phyloP scores from a whole-genome alignment of 345 rosid genomes.

The Acer campestre region DNA sequence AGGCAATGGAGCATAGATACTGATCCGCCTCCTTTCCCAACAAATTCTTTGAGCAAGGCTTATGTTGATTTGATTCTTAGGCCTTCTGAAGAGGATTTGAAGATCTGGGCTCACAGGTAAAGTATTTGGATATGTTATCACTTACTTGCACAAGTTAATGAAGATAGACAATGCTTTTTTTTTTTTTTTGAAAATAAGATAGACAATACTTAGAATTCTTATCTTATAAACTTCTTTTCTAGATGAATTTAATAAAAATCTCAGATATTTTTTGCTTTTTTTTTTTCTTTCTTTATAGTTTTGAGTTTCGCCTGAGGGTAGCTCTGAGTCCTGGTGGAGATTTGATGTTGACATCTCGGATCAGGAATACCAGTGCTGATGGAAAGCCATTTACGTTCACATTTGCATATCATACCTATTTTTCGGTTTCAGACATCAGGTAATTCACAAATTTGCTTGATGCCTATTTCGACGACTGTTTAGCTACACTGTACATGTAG shows the following conservation, averaged over 20 bases:
- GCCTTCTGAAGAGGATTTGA: conserved; percentile 81
- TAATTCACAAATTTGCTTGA: conserved; percentile 26
- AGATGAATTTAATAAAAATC: background rate
- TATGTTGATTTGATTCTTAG: conserved; percentile 74
- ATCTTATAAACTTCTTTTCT: background rate
- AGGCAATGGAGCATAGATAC: conserved; percentile 78
- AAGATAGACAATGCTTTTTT: background rate
- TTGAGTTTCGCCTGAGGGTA: conserved; percentile 87
- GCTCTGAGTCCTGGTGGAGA: conserved; percentile 82
- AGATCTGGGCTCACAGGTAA: conserved; percentile 88
- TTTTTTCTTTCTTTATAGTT: conserved; percentile 43
- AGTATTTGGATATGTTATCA: conserved; percentile 20
- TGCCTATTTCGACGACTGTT: background rate
- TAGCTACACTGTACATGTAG: background rate
- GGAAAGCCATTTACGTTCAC: conserved; percentile 90
- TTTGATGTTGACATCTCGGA: conserved; percentile 80
- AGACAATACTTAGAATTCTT: background rate
- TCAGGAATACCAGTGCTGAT: conserved; percentile 80
- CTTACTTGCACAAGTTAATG: background rate
- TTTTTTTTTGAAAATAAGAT: background rate
- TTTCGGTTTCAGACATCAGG: conserved; percentile 97
- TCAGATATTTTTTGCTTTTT: background rate
- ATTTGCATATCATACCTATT: conserved; percentile 94
- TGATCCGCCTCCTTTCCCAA: conserved; percentile 74
- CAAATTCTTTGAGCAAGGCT: conserved; percentile 47